Evolutionary conservation across 2,329 filamentous ascomycete species (phyloP), one percentile per base, ranked within the genome.

Genomic region (Apiospora phragmitis): DNA sequence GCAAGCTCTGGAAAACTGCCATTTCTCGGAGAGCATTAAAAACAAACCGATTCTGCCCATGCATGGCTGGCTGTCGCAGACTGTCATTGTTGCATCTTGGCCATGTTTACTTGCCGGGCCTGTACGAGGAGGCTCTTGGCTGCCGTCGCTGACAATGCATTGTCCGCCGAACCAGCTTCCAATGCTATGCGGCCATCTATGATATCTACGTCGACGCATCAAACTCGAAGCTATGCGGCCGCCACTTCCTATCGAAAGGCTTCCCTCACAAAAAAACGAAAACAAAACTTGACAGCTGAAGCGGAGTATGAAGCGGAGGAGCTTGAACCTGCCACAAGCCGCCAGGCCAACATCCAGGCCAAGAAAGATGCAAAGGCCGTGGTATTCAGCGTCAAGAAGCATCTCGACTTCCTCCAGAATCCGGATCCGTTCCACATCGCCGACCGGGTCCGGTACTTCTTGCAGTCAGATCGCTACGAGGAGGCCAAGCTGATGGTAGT

Each of bases 361-460:
- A 32, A 16, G 11, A 51, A 68, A 16, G 41, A n/a, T 1, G 24
- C 18, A 26, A 49, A 68, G 24, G 24, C 29, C 24, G 7, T 49
- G 9, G 32, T 83, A 70, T 80, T 81, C 68, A 80, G 78, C 21
- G 83, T 85, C 65, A 83, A 83, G 47, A 87, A 85, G 76, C 90
- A 94, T 74, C 78, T 94, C 69, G 79, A 86, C 65, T 89, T 88
- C 80, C 79, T 94, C 70, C 81, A 85, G 24, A 94, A 98, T 78
- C 81, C 85, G 24, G 94, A 98, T 78, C 93, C 93, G 1, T 85
- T 91, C 73, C 90, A 92, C 75, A 87, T 98, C 71, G 91, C 90
- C 49, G 83, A 91, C 47, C 89, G 92, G 69, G 90, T 97, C 55
- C 84, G 84, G 69, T 83, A 85, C 67, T 84, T 89, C 24, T 83